Conservation (phyloP, 1,284 basidiomycete genomes). For the Ceratobasidium sp. region DNA sequence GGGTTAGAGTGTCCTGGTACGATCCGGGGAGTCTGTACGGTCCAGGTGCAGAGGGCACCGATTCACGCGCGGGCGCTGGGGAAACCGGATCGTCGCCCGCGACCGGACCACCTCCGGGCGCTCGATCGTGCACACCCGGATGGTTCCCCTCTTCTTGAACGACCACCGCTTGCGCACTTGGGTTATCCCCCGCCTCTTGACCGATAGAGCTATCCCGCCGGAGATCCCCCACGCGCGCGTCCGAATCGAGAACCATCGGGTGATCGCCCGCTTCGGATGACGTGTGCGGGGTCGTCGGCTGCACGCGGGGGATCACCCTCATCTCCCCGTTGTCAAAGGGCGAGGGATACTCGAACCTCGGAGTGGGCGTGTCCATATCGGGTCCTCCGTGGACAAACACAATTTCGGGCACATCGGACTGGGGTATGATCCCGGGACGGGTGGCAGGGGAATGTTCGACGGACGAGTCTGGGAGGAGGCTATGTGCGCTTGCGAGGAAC, state of each 20-base stretch:
- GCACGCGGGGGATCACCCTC: constrained; percentile 9
- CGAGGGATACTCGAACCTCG: constrained; percentile 17
- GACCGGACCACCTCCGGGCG: no score
- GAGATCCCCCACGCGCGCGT: no score
- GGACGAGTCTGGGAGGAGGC: background rate
- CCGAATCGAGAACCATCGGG: no score
- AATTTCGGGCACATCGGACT: constrained; percentile 7
- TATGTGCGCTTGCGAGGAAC: constrained; percentile 2
- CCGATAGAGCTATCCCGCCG: background rate
- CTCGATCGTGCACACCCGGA: no score
- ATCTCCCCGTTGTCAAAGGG: background rate
- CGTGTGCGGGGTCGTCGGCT: constrained; percentile 3
- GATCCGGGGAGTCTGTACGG: constrained; percentile 1
- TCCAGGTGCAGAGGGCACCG: background rate
- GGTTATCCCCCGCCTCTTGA: background rate
- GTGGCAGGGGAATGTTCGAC: background rate
- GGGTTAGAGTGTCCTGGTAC: background rate
- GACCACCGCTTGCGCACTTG: background rate
- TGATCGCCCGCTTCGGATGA: background rate
- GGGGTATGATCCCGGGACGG: constrained; percentile 1
- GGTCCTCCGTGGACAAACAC: background rate
- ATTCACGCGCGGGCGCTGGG: no score
- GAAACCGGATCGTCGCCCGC: no score
- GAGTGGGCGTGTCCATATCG: background rate
- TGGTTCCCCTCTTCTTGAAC: background rate